Percentiles rank a stretch among this genome's conserved stretches.
Conservation (phyloP, 2,329 filamentous ascomycete species). For the Acephala macrosclerotiorum region DNA sequence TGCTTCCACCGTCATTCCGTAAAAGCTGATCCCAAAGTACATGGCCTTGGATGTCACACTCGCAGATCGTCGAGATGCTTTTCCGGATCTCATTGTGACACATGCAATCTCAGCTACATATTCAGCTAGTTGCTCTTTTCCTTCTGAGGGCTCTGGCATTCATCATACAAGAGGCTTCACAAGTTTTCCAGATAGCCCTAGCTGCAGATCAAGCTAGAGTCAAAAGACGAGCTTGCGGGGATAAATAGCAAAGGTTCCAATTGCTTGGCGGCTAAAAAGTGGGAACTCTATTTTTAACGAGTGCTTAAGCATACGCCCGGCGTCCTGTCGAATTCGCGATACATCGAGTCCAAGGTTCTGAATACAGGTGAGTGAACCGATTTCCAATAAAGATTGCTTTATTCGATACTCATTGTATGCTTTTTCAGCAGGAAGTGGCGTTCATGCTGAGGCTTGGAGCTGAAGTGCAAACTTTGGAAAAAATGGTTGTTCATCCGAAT, state of each 20-base stretch:
- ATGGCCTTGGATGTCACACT: slow-evolving; percentile 1
- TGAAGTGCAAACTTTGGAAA: not conserved
- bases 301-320: not conserved
- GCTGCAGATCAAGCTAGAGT: not conserved
- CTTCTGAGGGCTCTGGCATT: no score
- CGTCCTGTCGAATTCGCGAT: not conserved
- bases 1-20: not conserved
- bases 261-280: not conserved
- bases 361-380: not conserved
- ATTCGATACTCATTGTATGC: not conserved
- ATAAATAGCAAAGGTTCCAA: not conserved
- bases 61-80: not conserved
- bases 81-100: not conserved
- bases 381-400: slow-evolving; percentile 2
- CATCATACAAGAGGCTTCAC: not conserved
- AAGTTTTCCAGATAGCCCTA: not conserved
- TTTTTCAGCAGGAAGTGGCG: not conserved
- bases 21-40: not conserved
- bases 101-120: not conserved
- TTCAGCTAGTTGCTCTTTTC: slow-evolving; percentile 2
- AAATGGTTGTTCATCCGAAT: not conserved
- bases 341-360: not conserved
- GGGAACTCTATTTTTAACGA: slow-evolving; percentile 5
- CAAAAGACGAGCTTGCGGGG: not conserved
- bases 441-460: not conserved